phyloP scores from a whole-genome alignment of 352 stramenopile genomes.

The Thalassiosira livingstoniorum region DNA sequence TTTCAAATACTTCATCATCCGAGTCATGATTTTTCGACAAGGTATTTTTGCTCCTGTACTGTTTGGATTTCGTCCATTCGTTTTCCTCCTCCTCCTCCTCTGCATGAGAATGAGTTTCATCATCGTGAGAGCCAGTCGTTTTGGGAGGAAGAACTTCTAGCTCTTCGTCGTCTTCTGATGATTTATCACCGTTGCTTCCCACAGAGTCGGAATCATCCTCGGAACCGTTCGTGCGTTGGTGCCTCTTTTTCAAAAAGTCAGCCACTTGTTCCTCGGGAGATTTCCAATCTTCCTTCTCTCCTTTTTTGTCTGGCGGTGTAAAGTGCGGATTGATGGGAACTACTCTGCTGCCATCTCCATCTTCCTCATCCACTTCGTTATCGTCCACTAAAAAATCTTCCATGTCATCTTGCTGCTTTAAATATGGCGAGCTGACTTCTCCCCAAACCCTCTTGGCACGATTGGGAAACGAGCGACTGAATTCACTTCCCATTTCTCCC shows the following conservation, averaged over 20 bases:
- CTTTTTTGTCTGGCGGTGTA: slow-evolving; percentile 21
- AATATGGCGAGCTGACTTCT: slow-evolving; percentile 67
- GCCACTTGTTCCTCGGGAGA: slow-evolving; percentile 47
- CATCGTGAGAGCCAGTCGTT: slow-evolving; percentile 26
- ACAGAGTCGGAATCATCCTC: not conserved
- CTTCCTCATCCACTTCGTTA: slow-evolving; percentile 31
- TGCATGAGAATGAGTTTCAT: not conserved
- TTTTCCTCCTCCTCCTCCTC: slow-evolving; percentile 66
- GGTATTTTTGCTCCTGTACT: slow-evolving; percentile 16
- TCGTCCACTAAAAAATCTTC: slow-evolving; percentile 51
- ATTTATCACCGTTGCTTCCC: slow-evolving; percentile 8
- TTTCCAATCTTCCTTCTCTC: slow-evolving; percentile 17
- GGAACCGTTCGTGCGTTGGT: slow-evolving; percentile 4
- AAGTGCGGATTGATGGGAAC: slow-evolving; percentile 53
- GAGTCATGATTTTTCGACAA: slow-evolving; percentile 25
- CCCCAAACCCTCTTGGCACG: slow-evolving; percentile 57
- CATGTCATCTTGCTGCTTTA: slow-evolving; percentile 44
- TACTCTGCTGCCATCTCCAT: not conserved
- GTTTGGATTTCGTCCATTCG: slow-evolving; percentile 67
- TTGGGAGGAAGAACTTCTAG: slow-evolving; percentile 47
- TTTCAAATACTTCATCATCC: slow-evolving; percentile 30
- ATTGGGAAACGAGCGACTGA: slow-evolving; percentile 67
- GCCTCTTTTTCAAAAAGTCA: slow-evolving; percentile 43
- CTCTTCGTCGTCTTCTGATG: too few species aligned
- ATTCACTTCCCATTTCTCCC: slow-evolving; percentile 52